Conservation (phyloP, 305 asterid species). For the Fraxinus paxiana region DNA sequence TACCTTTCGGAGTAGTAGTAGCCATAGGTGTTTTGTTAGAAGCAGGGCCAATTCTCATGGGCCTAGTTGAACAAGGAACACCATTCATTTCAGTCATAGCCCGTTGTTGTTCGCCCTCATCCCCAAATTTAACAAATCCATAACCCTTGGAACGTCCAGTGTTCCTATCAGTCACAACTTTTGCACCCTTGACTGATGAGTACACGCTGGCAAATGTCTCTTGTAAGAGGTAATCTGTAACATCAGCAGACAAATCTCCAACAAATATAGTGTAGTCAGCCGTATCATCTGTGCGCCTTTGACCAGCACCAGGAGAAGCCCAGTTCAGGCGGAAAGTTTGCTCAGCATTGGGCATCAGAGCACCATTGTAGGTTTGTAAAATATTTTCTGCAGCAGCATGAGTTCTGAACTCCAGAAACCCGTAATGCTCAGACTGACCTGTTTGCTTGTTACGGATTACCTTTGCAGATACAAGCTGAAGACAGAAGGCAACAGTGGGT, state of each 20-base stretch:
- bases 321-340: constrained; percentile 67
- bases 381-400: constrained; percentile 60
- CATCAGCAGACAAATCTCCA: constrained; percentile 88
- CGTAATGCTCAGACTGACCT: constrained; percentile 73
- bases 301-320: constrained; percentile 82
- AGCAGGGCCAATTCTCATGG: constrained; percentile 87
- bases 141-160: constrained; percentile 88
- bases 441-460: constrained; percentile 72
- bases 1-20: constrained; percentile 57
- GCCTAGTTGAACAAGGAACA: constrained; percentile 64
- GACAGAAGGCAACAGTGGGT: constrained; percentile 12
- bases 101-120: constrained; percentile 70
- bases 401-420: constrained; percentile 69
- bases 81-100: constrained; percentile 91
- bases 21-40: constrained; percentile 65
- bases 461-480: constrained; percentile 64
- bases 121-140: constrained; percentile 77
- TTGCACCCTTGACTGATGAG: constrained; percentile 72
- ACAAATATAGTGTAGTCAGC: constrained; percentile 73
- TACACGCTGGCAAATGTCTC: constrained; percentile 63
- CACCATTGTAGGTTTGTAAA: constrained; percentile 58
- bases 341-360: constrained; percentile 62
- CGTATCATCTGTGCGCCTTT: constrained; percentile 61
- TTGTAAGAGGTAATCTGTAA: constrained; percentile 58
- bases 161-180: constrained; percentile 67